Conservation (phyloP, 768 basidiomycete species). For the Hortiboletus campestris region DNA sequence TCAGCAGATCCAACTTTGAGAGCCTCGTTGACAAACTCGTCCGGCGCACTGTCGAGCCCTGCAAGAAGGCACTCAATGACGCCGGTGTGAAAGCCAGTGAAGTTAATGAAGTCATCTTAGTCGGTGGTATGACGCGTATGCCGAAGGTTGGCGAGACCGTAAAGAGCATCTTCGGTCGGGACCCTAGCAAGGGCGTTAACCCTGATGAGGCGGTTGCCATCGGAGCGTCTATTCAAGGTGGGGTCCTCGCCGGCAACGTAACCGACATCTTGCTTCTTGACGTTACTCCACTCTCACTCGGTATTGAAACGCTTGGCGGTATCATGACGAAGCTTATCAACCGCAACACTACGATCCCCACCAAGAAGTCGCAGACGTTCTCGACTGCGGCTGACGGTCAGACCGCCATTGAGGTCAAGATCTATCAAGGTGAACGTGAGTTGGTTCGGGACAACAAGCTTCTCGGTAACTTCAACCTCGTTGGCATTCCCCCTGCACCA, state of each 20-base stretch:
- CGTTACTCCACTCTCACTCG: constrained; percentile 94
- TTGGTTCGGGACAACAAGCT: constrained; percentile 98
- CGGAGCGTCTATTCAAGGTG: constrained; percentile 97
- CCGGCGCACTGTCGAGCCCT: constrained; percentile 89
- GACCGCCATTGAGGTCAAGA: constrained; percentile 99
- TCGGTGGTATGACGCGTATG: constrained; percentile 99
- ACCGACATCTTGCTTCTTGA: constrained; percentile 94
- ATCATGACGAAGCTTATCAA: constrained; percentile 99
- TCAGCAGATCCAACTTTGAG: constrained; percentile 90
- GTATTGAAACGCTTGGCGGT: constrained; percentile 96
- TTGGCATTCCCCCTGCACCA: constrained; percentile 86
- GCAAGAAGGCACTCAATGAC: constrained; percentile 94
- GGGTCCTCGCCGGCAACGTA: constrained; percentile 94
- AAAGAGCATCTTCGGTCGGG: constrained; percentile 82
- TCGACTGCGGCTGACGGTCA: constrained; percentile 99
- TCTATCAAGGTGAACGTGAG: constrained; percentile 99
- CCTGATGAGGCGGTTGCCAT: constrained; percentile 99
- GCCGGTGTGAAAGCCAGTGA: constrained; percentile 92
- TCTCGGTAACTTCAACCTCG: constrained; percentile 98
- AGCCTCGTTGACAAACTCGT: constrained; percentile 77
- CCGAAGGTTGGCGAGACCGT: constrained; percentile 93
- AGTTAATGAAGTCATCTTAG: constrained; percentile 95
- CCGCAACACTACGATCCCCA: constrained; percentile 98
- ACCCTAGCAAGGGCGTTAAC: constrained; percentile 98
- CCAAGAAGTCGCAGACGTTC: constrained; percentile 99